Evolutionary conservation across 495 filamentous ascomycete species (phyloP).

Genomic region (Neurospora cerealis): DNA sequence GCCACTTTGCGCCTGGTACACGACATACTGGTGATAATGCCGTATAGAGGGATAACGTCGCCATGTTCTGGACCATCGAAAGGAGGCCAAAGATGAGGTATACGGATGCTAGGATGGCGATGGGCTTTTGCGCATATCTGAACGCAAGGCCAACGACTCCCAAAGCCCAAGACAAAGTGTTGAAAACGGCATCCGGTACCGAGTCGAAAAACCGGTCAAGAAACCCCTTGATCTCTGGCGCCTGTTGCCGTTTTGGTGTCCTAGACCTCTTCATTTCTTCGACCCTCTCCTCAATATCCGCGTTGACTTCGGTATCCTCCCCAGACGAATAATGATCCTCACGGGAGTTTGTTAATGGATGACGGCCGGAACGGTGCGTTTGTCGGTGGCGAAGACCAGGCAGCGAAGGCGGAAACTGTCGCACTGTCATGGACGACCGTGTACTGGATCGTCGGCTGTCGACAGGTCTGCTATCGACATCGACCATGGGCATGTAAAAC

Average conservation of each 20-base stretch:
- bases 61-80: conserved; percentile 40
- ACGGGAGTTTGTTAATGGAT: not conserved
- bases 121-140: conserved; percentile 39
- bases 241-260: not conserved
- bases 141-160: conserved; percentile 41
- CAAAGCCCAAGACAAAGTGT: conserved; percentile 32
- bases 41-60: conserved; percentile 36
- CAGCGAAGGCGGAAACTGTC: conserved; percentile 7
- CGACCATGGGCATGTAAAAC: conserved; percentile 34
- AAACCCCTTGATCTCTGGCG: not conserved
- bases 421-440: conserved; percentile 15
- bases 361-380: conserved; percentile 3
- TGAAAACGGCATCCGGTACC: conserved; percentile 18
- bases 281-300: not conserved
- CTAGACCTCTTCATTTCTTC: not conserved
- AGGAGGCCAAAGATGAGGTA: conserved; percentile 41
- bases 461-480: conserved; percentile 13
- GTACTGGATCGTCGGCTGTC: conserved; percentile 12
- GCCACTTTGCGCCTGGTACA: conserved; percentile 47
- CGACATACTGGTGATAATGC: conserved; percentile 54
- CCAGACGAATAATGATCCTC: not conserved
- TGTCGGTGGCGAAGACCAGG: conserved; percentile 19
- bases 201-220: conserved; percentile 12
- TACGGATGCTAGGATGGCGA: conserved; percentile 43
- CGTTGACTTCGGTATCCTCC: not conserved